Evolutionary conservation across 441 rosid species (phyloP).

Genomic region (Adansonia madagascariensis): DNA sequence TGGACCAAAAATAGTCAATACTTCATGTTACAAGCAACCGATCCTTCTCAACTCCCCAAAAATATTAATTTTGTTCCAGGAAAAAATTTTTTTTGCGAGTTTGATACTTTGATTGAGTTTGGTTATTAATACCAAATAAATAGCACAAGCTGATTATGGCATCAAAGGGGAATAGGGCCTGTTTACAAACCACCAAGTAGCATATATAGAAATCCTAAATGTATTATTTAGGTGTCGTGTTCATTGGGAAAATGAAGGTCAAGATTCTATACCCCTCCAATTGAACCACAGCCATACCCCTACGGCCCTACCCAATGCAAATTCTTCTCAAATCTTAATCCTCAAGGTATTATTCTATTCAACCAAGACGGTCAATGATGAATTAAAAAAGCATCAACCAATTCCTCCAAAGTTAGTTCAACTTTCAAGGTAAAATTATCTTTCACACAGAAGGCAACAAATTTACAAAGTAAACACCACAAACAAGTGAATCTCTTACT

Average conservation of each 20-base stretch:
- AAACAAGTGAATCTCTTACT: constrained; percentile 40
- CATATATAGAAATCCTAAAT: neutral
- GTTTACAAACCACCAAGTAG: neutral
- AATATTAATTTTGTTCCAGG: neutral
- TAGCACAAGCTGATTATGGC: neutral
- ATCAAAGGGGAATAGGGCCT: neutral
- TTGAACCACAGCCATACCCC: neutral
- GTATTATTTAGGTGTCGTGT: neutral
- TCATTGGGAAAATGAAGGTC: neutral
- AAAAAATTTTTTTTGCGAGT: neutral
- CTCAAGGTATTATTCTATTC: neutral
- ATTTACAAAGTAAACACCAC: constrained; percentile 13
- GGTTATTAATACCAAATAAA: neutral
- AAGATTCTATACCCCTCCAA: neutral
- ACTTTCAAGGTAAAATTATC: neutral
- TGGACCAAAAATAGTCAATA: neutral
- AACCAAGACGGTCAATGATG: neutral
- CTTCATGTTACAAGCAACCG: constrained; percentile 2
- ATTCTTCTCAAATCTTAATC: neutral
- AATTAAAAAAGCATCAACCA: neutral
- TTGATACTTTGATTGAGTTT: neutral
- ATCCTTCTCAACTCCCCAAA: neutral
- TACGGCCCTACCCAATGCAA: neutral
- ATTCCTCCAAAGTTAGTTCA: neutral
- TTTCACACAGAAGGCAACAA: neutral